A percentile compares a stretch with the other conserved stretches of the same genome.
Evolutionary conservation across 2,329 filamentous ascomycete genomes (phyloP).

Genomic region (Ceratocystis eucalypticola): DNA sequence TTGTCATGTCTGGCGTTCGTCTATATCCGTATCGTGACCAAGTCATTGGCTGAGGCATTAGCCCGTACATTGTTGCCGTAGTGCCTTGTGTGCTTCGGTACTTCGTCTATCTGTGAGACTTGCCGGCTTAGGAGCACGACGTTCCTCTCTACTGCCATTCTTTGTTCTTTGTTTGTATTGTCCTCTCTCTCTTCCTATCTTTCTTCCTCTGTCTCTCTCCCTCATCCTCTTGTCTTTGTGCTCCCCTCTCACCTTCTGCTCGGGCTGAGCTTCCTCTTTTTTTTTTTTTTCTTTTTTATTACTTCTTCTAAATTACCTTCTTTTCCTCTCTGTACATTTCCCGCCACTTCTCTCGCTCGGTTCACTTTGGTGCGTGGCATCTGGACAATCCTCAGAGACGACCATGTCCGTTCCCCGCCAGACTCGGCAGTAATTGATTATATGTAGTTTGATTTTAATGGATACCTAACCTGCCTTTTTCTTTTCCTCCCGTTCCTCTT

Average conservation of each 20-base stretch:
- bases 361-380: background rate
- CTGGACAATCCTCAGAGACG: background rate
- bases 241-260: background rate
- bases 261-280: background rate
- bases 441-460: slow-evolving; percentile 7
- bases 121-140: background rate
- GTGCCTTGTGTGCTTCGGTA: no score
- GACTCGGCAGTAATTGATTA: background rate
- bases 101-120: no score
- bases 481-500: background rate
- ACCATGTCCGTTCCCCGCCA: no score
- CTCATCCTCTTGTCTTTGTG: background rate
- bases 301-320: background rate
- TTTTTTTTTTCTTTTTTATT: background rate
- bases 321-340: background rate
- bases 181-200: background rate
- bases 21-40: no score
- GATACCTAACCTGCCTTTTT: background rate
- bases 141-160: background rate
- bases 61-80: no score
- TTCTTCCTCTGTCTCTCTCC: background rate
- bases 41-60: no score
- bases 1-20: background rate
- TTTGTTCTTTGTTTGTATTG: background rate
- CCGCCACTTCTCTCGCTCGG: background rate